These are phyloP conservation scores for Phyllosticta capitalensis DNA, from an alignment of 2,329 filamentous ascomycete species.

Conservation along the genomic window DNA sequence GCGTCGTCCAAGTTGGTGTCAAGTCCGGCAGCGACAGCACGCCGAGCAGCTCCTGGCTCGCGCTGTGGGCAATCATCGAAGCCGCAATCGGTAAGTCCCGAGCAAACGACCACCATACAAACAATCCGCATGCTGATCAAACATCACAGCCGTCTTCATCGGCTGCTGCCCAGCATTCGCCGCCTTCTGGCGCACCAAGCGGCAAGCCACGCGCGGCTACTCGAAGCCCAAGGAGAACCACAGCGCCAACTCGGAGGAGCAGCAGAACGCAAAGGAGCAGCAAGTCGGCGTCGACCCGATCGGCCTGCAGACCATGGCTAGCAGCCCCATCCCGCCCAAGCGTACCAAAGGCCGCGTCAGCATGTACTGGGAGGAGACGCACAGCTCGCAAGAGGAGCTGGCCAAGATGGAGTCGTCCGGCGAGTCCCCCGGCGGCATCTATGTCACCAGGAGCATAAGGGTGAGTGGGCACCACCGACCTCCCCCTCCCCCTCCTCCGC, in stretches of 20 bases:
- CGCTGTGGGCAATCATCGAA: conserved; percentile 29
- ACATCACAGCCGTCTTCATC: conserved; percentile 17
- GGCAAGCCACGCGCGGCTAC: conserved; percentile 14
- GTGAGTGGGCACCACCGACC: not conserved
- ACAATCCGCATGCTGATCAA: not conserved
- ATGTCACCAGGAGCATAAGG: conserved; percentile 6
- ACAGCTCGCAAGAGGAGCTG: conserved; percentile 3
- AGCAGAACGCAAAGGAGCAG: not conserved
- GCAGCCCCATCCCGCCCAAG: not conserved
- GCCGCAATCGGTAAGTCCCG: conserved; percentile 23
- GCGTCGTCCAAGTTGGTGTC: conserved; percentile 25
- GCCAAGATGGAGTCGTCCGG: not conserved
- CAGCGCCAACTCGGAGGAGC: not conserved
- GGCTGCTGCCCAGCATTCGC: conserved; percentile 19
- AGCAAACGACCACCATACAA: not conserved
- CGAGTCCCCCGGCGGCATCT: not conserved
- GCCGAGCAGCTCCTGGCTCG: conserved; percentile 27
- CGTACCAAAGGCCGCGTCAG: not conserved
- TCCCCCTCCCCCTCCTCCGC: not conserved
- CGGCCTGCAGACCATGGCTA: not conserved
- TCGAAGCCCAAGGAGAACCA: conserved; percentile 7
- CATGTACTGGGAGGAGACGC: conserved; percentile 2
- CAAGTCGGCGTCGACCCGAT: not conserved
- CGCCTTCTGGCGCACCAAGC: conserved; percentile 12
- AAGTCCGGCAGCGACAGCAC: conserved; percentile 18